Percentiles rank a stretch among this genome's conserved stretches.
phyloP scores from a whole-genome alignment of 78 protist genomes.

The Chrysochromulina parva region DNA sequence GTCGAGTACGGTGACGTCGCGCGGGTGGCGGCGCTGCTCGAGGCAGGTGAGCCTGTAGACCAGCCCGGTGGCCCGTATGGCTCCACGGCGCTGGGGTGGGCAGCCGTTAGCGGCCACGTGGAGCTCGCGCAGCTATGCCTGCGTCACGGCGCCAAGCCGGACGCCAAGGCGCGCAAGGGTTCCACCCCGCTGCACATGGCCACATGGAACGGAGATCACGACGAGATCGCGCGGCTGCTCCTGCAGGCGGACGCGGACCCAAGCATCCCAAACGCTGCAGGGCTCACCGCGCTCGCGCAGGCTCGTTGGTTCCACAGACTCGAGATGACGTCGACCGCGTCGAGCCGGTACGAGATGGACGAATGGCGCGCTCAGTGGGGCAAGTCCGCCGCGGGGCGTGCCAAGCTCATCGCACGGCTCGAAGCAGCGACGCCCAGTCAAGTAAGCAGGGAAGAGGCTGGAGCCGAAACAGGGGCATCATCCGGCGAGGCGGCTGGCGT shows the following conservation, averaged over 20 bases:
- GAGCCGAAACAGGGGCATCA: too few species aligned
- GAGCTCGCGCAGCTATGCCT: background rate
- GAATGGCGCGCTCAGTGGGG: background rate
- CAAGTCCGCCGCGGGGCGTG: background rate
- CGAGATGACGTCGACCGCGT: background rate
- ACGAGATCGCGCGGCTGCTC: background rate
- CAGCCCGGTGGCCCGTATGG: background rate
- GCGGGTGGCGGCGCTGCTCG: too few species aligned
- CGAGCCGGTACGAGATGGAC: background rate
- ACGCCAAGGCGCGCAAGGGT: background rate
- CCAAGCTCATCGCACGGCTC: background rate
- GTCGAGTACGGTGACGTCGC: too few species aligned
- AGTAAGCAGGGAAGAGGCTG: too few species aligned
- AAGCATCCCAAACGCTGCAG: background rate
- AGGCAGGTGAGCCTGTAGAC: background rate
- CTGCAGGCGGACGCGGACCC: background rate
- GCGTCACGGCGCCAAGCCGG: background rate
- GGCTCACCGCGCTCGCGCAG: background rate
- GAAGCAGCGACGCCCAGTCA: too few species aligned
- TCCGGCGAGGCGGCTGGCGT: too few species aligned
- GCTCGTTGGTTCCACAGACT: background rate
- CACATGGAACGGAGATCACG: background rate
- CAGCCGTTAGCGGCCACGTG: background rate
- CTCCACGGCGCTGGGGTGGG: conserved; percentile 16
- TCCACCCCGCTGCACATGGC: conserved; percentile 16